Percentiles rank a stretch among this genome's conserved stretches.
Conservation (phyloP, 2,329 filamentous ascomycete species). For the Dactylonectria macrodidyma region DNA sequence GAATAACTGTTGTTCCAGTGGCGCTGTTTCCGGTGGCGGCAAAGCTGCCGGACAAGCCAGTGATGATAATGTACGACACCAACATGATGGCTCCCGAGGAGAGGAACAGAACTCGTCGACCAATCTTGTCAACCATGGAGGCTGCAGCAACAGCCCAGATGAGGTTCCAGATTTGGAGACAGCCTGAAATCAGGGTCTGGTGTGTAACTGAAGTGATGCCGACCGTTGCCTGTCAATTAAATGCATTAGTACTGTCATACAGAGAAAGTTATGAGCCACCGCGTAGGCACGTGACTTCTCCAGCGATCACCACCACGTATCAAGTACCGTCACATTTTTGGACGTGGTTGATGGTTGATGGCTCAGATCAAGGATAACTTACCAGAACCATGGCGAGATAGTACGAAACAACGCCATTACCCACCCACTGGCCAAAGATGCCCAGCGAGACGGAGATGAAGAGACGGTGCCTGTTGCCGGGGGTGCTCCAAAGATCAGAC, state of each 20-base stretch:
- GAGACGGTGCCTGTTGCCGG: conserved; percentile 48
- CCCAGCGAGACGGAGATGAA: conserved; percentile 45
- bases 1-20: conserved; percentile 17
- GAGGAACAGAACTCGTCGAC: conserved; percentile 16
- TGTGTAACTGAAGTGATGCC: conserved; percentile 52
- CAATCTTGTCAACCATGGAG: conserved; percentile 15
- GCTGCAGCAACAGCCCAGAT: conserved; percentile 19
- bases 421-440: conserved; percentile 48
- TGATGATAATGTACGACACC: conserved; percentile 25
- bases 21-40: conserved; percentile 5
- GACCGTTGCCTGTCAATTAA: conserved; percentile 41
- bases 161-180: conserved; percentile 23
- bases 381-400: conserved; percentile 55
- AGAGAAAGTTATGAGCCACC: no score
- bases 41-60: conserved; percentile 23
- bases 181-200: conserved; percentile 37
- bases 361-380: neutral
- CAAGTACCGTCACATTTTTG: neutral
- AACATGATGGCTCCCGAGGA: conserved; percentile 23
- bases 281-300: no score
- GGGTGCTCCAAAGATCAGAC: conserved; percentile 41
- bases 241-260: neutral
- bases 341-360: neutral
- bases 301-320: no score
- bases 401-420: conserved; percentile 54